These are phyloP conservation scores for Mycena citricolor DNA, from an alignment of 1,284 basidiomycete species.

Conservation along the genomic window DNA sequence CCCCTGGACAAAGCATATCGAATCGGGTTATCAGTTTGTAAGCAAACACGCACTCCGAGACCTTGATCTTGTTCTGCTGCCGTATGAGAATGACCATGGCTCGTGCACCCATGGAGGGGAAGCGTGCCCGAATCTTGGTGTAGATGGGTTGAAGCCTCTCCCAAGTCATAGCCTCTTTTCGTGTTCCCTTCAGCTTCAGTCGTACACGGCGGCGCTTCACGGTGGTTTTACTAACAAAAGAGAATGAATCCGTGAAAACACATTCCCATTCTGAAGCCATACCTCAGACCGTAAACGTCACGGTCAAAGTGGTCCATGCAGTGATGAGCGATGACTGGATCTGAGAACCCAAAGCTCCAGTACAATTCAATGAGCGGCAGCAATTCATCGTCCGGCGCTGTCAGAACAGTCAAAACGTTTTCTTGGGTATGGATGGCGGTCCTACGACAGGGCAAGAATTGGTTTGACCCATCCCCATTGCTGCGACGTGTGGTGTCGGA, in stretches of 20 bases:
- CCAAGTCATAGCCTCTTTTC: conserved; percentile 3
- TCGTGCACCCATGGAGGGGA: conserved; percentile 14
- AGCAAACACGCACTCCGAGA: neutral
- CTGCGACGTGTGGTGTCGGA: too few relatives aligned
- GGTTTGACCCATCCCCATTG: too few relatives aligned
- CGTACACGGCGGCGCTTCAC: conserved; percentile 1
- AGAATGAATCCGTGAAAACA: neutral
- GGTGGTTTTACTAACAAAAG: neutral
- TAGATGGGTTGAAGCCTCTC: conserved; percentile 6
- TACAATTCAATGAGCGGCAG: conserved; percentile 9
- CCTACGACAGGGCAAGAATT: too few relatives aligned
- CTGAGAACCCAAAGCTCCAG: conserved; percentile 14
- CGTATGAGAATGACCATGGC: conserved; percentile 13
- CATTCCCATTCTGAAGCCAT: too few relatives aligned
- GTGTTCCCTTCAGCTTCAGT: conserved; percentile 4
- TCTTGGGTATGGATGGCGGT: too few relatives aligned
- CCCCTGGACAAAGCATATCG: too few relatives aligned
- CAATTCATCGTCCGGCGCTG: conserved; percentile 5
- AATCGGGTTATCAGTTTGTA: too few relatives aligned
- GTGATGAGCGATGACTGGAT: conserved; percentile 11
- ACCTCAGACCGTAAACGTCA: conserved; percentile 11
- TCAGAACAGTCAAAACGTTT: too few relatives aligned
- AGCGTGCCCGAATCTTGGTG: conserved; percentile 3
- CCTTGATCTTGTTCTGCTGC: conserved; percentile 11
- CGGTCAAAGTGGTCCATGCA: conserved; percentile 15